Conservation (phyloP, 1,284 basidiomycete species). For the Pascua guehoae region DNA sequence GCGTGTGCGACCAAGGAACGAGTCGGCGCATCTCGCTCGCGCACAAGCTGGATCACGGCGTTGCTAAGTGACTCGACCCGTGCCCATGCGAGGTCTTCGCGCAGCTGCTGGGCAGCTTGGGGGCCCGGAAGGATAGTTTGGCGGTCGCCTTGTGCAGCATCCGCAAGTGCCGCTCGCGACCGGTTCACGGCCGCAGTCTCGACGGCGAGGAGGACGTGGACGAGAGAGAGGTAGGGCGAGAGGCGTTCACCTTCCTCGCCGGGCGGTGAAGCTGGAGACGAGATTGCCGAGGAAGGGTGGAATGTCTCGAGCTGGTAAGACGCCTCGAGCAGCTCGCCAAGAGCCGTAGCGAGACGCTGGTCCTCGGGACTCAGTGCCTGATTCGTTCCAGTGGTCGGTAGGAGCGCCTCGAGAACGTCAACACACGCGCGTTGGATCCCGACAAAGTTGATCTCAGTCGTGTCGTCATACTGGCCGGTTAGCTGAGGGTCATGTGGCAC, state of each 20-base stretch:
- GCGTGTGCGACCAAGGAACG: conserved; percentile 5
- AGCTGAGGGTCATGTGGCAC: background rate
- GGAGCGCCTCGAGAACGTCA: conserved; percentile 24
- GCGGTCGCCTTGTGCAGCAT: background rate
- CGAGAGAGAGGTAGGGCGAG: conserved; percentile 9
- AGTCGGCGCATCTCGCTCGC: conserved; percentile 8
- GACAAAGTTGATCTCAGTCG: conserved; percentile 21
- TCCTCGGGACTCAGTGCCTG: conserved; percentile 1
- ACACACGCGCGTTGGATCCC: conserved; percentile 32
- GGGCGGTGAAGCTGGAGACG: conserved; percentile 11
- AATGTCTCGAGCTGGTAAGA: conserved; percentile 39
- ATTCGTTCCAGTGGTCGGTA: conserved; percentile 3
- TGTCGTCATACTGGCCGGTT: conserved; percentile 15
- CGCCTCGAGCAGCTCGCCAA: conserved; percentile 39
- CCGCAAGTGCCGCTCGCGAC: too few relatives aligned
- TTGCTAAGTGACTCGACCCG: conserved; percentile 29
- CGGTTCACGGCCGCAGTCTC: conserved; percentile 5
- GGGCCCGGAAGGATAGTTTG: too few relatives aligned
- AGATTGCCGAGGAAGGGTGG: conserved; percentile 18
- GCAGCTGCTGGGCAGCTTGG: background rate
- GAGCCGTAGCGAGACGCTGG: conserved; percentile 24
- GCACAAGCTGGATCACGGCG: conserved; percentile 23
- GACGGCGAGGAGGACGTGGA: conserved; percentile 5
- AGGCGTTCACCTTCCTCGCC: background rate
- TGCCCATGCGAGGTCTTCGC: conserved; percentile 33